Conservation (phyloP, 1,284 basidiomycete genomes). For the Ustilago vetiveriae region DNA sequence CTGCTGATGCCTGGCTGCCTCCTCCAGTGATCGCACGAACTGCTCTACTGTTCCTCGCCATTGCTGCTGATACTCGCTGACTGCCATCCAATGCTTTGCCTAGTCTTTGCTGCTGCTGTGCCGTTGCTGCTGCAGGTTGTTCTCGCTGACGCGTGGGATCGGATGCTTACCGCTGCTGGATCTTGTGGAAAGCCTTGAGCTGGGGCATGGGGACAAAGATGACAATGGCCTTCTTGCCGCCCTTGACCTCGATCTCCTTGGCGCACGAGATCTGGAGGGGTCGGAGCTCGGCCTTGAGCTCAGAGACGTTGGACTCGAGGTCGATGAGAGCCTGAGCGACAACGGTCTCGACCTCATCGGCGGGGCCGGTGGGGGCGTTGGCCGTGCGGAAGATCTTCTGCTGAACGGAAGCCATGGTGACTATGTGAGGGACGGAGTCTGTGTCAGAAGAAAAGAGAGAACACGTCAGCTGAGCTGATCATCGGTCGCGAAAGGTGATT, state of each 20-base stretch:
- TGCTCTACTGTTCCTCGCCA: no score
- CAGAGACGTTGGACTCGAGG: conserved; percentile 96
- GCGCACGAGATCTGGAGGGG: conserved; percentile 97
- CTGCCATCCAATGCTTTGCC: no score
- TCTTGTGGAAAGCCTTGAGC: conserved; percentile 98
- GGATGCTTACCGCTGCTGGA: conserved; percentile 87
- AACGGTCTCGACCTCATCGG: conserved; percentile 89
- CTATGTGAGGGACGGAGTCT: conserved; percentile 36
- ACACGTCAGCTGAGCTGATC: conserved; percentile 18
- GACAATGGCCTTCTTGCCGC: conserved; percentile 96
- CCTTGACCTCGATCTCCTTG: conserved; percentile 98
- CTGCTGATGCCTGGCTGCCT: no score
- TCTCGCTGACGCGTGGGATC: background rate
- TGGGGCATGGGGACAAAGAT: conserved; percentile 98
- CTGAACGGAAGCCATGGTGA: conserved; percentile 64
- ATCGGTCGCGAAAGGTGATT: background rate
- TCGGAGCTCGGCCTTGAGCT: conserved; percentile 94
- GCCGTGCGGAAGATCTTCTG: conserved; percentile 93
- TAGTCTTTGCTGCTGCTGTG: no score
- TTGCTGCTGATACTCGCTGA: no score
- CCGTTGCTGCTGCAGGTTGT: conserved; percentile 12
- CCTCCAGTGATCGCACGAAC: no score
- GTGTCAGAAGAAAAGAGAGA: conserved; percentile 3
- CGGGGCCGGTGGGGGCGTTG: conserved; percentile 85
- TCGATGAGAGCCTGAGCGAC: conserved; percentile 97